A percentile compares a stretch with the other conserved stretches of the same genome.
phyloP scores from a whole-genome alignment of 306 rosid genomes.

The Prunus persica region Prunus_persica_NCBIv2 NC_034016.1:11636001-11636500 shows the following conservation, averaged over 20 bases:
- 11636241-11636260: conserved; percentile 82
- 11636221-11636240: conserved; percentile 78
- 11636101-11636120: conserved; percentile 74
- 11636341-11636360: conserved; percentile 82
- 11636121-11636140: conserved; percentile 78
- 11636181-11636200: conserved; percentile 63
- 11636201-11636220: conserved; percentile 92
- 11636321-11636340: conserved; percentile 75
- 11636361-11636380: conserved; percentile 69
- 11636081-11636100: conserved; percentile 74
- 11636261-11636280: conserved; percentile 80
- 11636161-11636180: conserved; percentile 69
- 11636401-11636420: conserved; percentile 66
- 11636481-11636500: conserved; percentile 66
- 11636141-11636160: conserved; percentile 99
- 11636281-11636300: conserved; percentile 56
- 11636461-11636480: conserved; percentile 43
- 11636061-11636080: conserved; percentile 23
- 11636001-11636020: conserved; percentile 98
- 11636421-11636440: conserved; percentile 56
- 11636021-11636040: conserved; percentile 99
- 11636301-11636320: conserved; percentile 58
- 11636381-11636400: conserved; percentile 68
- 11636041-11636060: conserved; percentile 68
- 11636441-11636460: conserved; percentile 55